These are phyloP conservation scores for Podochytrium sp. DNA, from an alignment of 192 early-diverging fungal genomes.

Conservation along the genomic window DNA sequence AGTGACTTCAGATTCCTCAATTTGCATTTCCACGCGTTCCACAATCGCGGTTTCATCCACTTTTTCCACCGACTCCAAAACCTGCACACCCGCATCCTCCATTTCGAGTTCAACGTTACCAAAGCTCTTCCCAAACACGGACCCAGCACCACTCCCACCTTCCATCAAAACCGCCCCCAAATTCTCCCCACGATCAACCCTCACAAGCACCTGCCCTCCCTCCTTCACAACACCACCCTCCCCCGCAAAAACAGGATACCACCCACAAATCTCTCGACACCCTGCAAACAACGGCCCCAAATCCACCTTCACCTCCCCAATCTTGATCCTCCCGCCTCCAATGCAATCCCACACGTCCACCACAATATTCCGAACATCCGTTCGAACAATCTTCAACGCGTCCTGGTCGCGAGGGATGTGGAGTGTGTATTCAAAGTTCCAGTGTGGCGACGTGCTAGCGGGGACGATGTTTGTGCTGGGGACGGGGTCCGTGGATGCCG, in stretches of 20 bases:
- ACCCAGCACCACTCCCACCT: background rate
- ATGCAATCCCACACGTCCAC: slow-evolving; percentile 36
- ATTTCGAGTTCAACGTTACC: background rate
- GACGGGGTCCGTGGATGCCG: too few relatives aligned
- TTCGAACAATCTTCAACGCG: slow-evolving; percentile 19
- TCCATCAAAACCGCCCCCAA: slow-evolving; percentile 29
- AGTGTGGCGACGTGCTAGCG: slow-evolving; percentile 19
- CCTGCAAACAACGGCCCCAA: slow-evolving; percentile 38
- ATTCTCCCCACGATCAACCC: slow-evolving; percentile 33
- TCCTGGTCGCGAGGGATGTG: slow-evolving; percentile 12
- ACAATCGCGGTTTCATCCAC: too few relatives aligned
- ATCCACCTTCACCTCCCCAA: slow-evolving; percentile 36
- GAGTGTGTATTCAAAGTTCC: slow-evolving; percentile 18
- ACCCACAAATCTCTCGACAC: slow-evolving; percentile 36
- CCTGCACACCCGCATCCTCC: background rate
- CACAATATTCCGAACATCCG: slow-evolving; percentile 6
- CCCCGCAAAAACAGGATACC: slow-evolving; percentile 39
- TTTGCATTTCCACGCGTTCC: too few relatives aligned
- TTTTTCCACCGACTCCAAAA: too few relatives aligned
- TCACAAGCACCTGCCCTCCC: slow-evolving; percentile 41
- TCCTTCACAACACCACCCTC: background rate
- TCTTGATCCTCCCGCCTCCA: slow-evolving; percentile 6
- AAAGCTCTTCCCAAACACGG: background rate
- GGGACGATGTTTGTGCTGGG: slow-evolving; percentile 19
- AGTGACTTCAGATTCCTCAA: too few relatives aligned